phyloP scores from a whole-genome alignment of 1,139 yeast genomes.

The Meyerozyma athensensis region DNA sequence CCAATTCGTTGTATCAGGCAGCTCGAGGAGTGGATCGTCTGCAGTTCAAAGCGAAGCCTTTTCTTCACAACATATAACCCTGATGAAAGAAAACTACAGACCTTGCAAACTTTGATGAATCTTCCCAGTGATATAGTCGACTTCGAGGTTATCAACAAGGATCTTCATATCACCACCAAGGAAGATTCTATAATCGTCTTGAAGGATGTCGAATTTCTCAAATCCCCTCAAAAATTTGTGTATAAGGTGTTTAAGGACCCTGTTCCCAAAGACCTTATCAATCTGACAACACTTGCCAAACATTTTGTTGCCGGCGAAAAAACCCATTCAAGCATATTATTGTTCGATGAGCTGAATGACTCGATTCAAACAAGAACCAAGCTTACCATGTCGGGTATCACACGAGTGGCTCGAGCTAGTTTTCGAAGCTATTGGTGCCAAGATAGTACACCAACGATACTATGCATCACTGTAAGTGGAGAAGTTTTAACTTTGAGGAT shows the following conservation, averaged over 20 bases:
- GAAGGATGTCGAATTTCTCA: conserved; percentile 2
- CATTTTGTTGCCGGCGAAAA: conserved; percentile 22
- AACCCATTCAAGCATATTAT: conserved; percentile 33
- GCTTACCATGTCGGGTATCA: conserved; percentile 34
- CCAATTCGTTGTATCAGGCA: conserved; percentile 39
- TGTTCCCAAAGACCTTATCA: conserved; percentile 34
- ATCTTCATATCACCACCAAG: conserved; percentile 10
- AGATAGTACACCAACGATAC: conserved; percentile 13
- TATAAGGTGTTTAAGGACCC: conserved; percentile 24
- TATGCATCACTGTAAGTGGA: conserved; percentile 48
- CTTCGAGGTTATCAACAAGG: conserved; percentile 21
- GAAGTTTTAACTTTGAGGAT: conserved; percentile 32
- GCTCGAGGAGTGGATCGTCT: conserved; percentile 29
- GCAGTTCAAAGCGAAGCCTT: conserved; percentile 29
- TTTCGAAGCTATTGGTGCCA: conserved; percentile 35
- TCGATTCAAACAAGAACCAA: conserved; percentile 8
- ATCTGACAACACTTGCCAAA: conserved; percentile 25
- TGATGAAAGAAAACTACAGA: conserved; percentile 32
- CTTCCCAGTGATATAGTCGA: conserved; percentile 37
- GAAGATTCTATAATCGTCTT: conserved; percentile 9
- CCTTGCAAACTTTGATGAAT: conserved; percentile 20
- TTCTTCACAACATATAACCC: conserved; percentile 37
- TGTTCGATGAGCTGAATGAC: conserved; percentile 17
- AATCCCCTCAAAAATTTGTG: not conserved
- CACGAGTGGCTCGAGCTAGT: conserved; percentile 32